phyloP scores from a whole-genome alignment of 768 basidiomycete species.

The Suillus subaureus region DNA sequence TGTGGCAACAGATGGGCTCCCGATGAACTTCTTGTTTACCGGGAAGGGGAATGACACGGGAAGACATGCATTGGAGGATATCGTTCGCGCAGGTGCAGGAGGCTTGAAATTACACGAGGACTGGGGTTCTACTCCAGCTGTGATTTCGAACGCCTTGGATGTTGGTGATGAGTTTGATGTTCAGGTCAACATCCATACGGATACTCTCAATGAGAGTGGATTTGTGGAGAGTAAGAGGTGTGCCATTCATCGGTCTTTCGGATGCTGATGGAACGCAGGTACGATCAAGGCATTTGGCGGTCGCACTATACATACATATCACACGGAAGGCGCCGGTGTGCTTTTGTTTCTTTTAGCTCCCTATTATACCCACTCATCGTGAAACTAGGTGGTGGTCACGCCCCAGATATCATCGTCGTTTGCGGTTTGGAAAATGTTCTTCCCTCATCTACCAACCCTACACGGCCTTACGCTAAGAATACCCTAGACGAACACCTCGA shows the following conservation, averaged over 20 bases:
- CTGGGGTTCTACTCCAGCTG: constrained; percentile 90
- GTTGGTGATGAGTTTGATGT: constrained; percentile 93
- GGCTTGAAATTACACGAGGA: constrained; percentile 98
- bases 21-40: constrained; percentile 94
- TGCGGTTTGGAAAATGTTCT: constrained; percentile 88
- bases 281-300: constrained; percentile 89
- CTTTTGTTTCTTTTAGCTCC: not conserved
- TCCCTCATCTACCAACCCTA: constrained; percentile 97
- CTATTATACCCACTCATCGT: not conserved
- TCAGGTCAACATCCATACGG: constrained; percentile 96
- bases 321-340: constrained; percentile 90
- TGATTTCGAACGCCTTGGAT: constrained; percentile 74
- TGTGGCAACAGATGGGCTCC: constrained; percentile 83
- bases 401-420: constrained; percentile 98
- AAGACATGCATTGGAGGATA: constrained; percentile 70
- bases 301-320: constrained; percentile 96
- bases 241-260: not conserved
- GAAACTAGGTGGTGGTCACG: constrained; percentile 82
- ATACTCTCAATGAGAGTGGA: constrained; percentile 96
- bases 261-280: constrained; percentile 41
- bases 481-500: constrained; percentile 98
- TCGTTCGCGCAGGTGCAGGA: constrained; percentile 80
- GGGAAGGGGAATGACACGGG: constrained; percentile 96
- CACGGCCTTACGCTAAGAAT: constrained; percentile 87
- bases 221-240: constrained; percentile 85